Conservation (phyloP, 495 filamentous ascomycete species). For the Aspergillus sclerotiicarbonarius region DNA sequence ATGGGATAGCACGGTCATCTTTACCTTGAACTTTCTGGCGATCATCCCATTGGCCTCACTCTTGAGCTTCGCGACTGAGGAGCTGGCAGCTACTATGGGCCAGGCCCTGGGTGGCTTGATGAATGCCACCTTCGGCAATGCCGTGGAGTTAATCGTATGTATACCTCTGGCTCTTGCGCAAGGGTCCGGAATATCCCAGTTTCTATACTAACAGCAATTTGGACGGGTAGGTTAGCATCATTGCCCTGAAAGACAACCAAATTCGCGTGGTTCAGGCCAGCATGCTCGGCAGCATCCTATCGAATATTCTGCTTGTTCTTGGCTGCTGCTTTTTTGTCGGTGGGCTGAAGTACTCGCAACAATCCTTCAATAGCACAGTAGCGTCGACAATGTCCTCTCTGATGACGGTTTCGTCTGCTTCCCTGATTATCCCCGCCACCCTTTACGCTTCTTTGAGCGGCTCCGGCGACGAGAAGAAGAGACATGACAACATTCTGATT, state of each 20-base stretch:
- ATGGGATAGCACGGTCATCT: conserved; percentile 75
- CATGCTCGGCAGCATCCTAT: conserved; percentile 96
- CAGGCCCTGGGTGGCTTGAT: conserved; percentile 88
- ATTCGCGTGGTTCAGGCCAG: conserved; percentile 95
- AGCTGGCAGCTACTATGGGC: conserved; percentile 78
- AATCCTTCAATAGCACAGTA: conserved; percentile 79
- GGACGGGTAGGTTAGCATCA: conserved; percentile 75
- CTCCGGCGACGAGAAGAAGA: conserved; percentile 17
- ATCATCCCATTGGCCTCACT: conserved; percentile 92
- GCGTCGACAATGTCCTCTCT: conserved; percentile 95
- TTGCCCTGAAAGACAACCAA: conserved; percentile 80
- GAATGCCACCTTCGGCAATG: conserved; percentile 97
- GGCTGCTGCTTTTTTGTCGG: conserved; percentile 96
- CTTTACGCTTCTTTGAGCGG: conserved; percentile 60
- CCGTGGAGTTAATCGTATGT: conserved; percentile 94
- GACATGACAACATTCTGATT: conserved; percentile 61
- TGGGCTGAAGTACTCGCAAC: conserved; percentile 65
- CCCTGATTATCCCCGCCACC: conserved; percentile 87
- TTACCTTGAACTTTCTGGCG: conserved; percentile 89
- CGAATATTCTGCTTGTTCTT: conserved; percentile 90
- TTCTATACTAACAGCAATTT: conserved; percentile 12
- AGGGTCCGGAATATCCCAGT: not conserved
- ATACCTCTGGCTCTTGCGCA: not conserved
- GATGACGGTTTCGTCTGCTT: conserved; percentile 88
- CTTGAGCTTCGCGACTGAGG: conserved; percentile 93